A percentile compares a stretch with the other conserved stretches of the same genome.
These are phyloP conservation scores for Viridothelium virens DNA, from an alignment of 495 filamentous ascomycete genomes.

Conservation along the genomic window DNA sequence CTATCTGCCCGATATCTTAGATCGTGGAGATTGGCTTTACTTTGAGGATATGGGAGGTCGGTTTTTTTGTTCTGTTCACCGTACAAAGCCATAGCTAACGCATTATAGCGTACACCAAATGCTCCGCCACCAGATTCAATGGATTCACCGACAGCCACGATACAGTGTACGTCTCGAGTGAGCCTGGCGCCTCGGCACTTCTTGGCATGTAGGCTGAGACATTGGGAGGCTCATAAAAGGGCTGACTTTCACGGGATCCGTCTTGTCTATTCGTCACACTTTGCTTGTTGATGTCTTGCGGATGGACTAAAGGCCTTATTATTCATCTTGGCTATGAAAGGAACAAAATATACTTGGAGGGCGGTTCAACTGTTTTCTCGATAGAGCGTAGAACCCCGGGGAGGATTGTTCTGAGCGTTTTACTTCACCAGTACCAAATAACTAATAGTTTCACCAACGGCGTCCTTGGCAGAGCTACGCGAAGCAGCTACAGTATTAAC, in stretches of 20 bases:
- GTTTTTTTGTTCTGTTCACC: neutral
- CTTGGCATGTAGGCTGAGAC: constrained; percentile 37
- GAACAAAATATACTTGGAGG: neutral
- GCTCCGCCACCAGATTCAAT: constrained; percentile 95
- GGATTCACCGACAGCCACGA: constrained; percentile 92
- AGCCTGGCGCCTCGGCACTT: constrained; percentile 74
- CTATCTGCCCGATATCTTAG: constrained; percentile 60
- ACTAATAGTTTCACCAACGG: too few relatives aligned
- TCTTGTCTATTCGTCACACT: too few relatives aligned
- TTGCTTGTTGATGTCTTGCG: too few relatives aligned
- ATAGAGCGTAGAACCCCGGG: neutral
- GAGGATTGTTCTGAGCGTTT: neutral
- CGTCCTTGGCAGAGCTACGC: too few relatives aligned
- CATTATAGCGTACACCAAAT: constrained; percentile 74
- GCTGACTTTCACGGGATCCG: neutral
- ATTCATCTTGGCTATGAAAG: too few relatives aligned
- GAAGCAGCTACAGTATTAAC: too few relatives aligned
- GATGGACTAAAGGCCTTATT: too few relatives aligned
- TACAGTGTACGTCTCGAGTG: constrained; percentile 88
- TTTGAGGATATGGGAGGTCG: constrained; percentile 84
- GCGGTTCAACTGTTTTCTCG: neutral
- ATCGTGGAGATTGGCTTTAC: constrained; percentile 95
- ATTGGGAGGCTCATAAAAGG: neutral
- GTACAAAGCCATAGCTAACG: constrained; percentile 8
- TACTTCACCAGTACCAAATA: too few relatives aligned